Evolutionary conservation across 768 basidiomycete species (phyloP), one percentile per base, ranked within the genome.

Genomic region (Multifurca ochricompacta): DNA sequence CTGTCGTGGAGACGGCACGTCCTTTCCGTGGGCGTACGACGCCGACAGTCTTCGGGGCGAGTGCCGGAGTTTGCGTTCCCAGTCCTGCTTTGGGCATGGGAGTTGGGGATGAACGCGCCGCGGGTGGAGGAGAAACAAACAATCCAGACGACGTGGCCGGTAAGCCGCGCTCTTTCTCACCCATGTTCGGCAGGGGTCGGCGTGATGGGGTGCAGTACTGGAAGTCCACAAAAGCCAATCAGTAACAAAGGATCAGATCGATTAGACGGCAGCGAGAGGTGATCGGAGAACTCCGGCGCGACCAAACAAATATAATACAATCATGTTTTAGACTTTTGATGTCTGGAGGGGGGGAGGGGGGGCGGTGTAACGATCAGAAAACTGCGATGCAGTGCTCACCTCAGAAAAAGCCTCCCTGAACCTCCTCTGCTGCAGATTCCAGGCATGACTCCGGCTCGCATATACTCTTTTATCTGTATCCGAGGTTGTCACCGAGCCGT

Each of bases 121-220:
- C 13, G 23, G 61, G 16, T 46, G 60, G 21, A 63, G 57, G 28
- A 54, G 59, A 50, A 32, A 58, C 21, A 54, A 60, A 18, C 51
- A 59, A 39, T 23, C 59, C 36, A 58, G 48, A 27, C 60, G 41
- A 63, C 44, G 49, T 70, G 63, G 65, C 66, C 5, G 77, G 64
- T 49, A 74, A 77, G 8, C 83, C 85, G 41, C 79, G 77, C 62
- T 87, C 87, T 60, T 77, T 81, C 68, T 87, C 77, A 19, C 86
- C 92, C 95, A 98, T 98, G 70, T 96, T 96, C 0, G 95, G 95
- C 27, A 94, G 69, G 64, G 93, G 83, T 41, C 75, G 81, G 64
- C 80, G 76, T 16, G 71, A 70, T 10, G 80, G 74, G 28, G 76
- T 73, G 63, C 85, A 87, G 63, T 88, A 90, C 85, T 97, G 63